Evolutionary conservation across 306 rosid genomes (phyloP), one percentile per base, ranked within the genome.

Genomic region (Vicia villosa): DNA sequence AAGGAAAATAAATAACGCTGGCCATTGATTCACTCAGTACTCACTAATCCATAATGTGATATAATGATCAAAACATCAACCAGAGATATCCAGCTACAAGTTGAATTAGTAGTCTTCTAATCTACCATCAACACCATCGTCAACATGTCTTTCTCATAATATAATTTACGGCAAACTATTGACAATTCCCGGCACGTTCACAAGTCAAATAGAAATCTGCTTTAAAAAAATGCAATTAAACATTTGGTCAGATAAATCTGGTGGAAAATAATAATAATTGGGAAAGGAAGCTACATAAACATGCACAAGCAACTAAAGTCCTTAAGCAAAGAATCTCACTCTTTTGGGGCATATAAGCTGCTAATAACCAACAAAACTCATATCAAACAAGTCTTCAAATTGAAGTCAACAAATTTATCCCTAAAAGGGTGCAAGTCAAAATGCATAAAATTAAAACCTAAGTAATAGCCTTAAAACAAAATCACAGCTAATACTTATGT

Each of bases 41-140:
- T 37, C 10, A 67, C 86, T 79, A 69, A 50, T 83, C 85, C 82
- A 75, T 69, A 34, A 47, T 43, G 70, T 16, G 37, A 72, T 20
- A 59, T 15, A 46, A 59, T 60, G 75, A 65, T 19, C 51, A 10
- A 56, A 70, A 63, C 63, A 64, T 63, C 21, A 54, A 11, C 37
- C 1, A 45, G 17, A 62, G 56, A 74, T 51, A 65, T 60, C 66
- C 24, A 70, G 36, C 55, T 52, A 67, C 43, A 63, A 19, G 58
- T 47, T 52, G 64, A 76, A 57, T 36, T 12, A 8, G 10, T 54
- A 13, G 55, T 65, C 54, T 38, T 51, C 71, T 83, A 74, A 60
- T 36, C 66, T 65, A 72, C 66, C 41, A 59, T n/a, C 75, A 75
- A 34, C 63, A 61, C 73, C 72, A 38, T 17, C 78, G 58, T 47